These are phyloP conservation scores for Phialophora verrucosa DNA, from an alignment of 2,329 filamentous ascomycete species.

Conservation along the genomic window DNA sequence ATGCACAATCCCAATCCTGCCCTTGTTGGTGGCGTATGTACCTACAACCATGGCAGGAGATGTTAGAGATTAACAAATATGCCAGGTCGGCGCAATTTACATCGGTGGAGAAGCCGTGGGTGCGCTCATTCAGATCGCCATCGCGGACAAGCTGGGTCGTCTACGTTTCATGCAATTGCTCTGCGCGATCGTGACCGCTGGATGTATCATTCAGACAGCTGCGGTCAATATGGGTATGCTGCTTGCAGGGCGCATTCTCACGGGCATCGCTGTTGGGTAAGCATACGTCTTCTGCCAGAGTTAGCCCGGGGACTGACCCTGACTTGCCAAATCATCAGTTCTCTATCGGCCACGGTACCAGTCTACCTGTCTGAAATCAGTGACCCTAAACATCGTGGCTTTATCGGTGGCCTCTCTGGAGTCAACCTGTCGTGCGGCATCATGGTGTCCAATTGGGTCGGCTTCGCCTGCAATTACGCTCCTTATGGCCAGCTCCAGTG, in stretches of 20 bases:
- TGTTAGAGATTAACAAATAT: conserved; percentile 40
- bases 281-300: conserved; percentile 67
- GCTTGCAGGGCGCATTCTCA: conserved; percentile 73
- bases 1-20: conserved; percentile 56
- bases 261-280: conserved; percentile 78
- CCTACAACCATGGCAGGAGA: background rate
- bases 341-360: conserved; percentile 31
- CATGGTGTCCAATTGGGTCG: conserved; percentile 73
- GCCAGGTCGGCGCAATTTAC: conserved; percentile 63
- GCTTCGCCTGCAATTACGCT: conserved; percentile 71
- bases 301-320: conserved; percentile 7
- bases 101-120: conserved; percentile 65
- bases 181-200: conserved; percentile 72
- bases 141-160: conserved; percentile 60
- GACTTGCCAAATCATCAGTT: conserved; percentile 3
- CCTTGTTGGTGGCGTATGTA: conserved; percentile 24
- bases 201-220: conserved; percentile 70
- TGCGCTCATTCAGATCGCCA: conserved; percentile 58
- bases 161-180: conserved; percentile 59
- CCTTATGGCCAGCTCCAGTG: conserved; percentile 70
- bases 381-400: conserved; percentile 69
- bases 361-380: conserved; percentile 46
- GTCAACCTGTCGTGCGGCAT: conserved; percentile 82
- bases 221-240: conserved; percentile 63
- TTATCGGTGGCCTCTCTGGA: conserved; percentile 80